These are phyloP conservation scores for Castanea sativa DNA, from an alignment of 306 rosid species.

Conservation along the genomic window DNA sequence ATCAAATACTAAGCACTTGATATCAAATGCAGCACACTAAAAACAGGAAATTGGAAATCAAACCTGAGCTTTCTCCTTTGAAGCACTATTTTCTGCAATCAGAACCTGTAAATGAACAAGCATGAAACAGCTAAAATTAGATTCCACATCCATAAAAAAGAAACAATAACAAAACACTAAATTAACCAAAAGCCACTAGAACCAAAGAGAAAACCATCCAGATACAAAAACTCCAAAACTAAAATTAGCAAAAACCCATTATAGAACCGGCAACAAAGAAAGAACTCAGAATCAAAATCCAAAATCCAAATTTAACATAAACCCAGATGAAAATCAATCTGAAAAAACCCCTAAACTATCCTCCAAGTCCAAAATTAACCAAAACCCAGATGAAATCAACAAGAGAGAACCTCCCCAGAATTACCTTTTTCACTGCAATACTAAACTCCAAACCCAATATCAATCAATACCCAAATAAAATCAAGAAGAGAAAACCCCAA, in stretches of 20 bases:
- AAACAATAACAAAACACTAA: not conserved
- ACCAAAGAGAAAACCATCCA: not conserved
- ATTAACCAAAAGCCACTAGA: not conserved
- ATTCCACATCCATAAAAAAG: conserved; percentile 4
- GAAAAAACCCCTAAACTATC: not conserved
- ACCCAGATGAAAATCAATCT: not conserved
- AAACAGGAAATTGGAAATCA: conserved; percentile 10
- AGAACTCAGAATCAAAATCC: conserved; percentile 6
- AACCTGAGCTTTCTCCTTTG: conserved; percentile 97
- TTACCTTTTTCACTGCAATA: not conserved
- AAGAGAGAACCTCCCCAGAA: not conserved
- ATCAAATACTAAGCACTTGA: not conserved
- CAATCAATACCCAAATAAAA: not conserved
- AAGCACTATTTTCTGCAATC: conserved; percentile 73
- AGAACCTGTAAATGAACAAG: conserved; percentile 57
- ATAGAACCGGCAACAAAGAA: not conserved
- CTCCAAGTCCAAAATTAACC: not conserved
- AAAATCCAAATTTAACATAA: not conserved
- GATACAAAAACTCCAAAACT: not conserved
- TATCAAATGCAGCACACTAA: not conserved
- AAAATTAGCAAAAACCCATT: not conserved
- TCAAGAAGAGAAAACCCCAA: not conserved
- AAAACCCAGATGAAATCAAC: not conserved
- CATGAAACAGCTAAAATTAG: conserved; percentile 19
- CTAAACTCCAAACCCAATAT: not conserved